Conservation (phyloP, 176 grass and related monocot species). For the Juncus inflexus region DNA sequence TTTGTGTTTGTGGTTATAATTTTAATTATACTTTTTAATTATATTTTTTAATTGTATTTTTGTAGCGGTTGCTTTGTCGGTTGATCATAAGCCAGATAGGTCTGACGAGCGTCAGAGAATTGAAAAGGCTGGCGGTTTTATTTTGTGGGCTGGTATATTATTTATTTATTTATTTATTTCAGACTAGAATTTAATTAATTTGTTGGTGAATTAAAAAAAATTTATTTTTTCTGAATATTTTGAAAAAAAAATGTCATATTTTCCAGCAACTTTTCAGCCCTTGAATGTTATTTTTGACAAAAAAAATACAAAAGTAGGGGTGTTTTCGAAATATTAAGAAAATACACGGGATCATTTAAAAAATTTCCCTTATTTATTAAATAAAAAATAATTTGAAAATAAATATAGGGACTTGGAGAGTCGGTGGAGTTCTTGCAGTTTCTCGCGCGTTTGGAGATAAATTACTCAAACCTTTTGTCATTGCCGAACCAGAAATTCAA, state of each 20-base stretch:
- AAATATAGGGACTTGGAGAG: conserved; percentile 37
- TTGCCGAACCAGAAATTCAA: conserved; percentile 52
- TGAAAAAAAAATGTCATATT: no score
- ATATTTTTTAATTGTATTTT: neutral
- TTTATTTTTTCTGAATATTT: no score
- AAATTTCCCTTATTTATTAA: neutral
- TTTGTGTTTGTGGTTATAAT: neutral
- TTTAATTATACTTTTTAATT: neutral
- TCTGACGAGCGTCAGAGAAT: conserved; percentile 47
- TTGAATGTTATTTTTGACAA: neutral
- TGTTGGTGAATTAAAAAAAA: no score
- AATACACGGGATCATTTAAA: no score
- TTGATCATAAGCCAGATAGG: conserved; percentile 46
- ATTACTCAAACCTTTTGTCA: conserved; percentile 39
- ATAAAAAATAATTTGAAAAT: neutral
- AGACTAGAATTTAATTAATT: neutral
- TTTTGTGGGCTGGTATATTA: conserved; percentile 42
- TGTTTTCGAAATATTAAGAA: no score
- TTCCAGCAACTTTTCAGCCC: no score
- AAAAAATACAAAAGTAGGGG: no score
- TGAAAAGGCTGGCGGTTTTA: conserved; percentile 45
- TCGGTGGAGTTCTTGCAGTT: conserved; percentile 45
- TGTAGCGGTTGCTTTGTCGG: conserved; percentile 35
- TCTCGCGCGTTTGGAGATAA: conserved; percentile 47
- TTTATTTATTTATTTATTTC: neutral